Evolutionary conservation across 2,329 filamentous ascomycete genomes (phyloP).

Genomic region (Neonectria ditissima): DNA sequence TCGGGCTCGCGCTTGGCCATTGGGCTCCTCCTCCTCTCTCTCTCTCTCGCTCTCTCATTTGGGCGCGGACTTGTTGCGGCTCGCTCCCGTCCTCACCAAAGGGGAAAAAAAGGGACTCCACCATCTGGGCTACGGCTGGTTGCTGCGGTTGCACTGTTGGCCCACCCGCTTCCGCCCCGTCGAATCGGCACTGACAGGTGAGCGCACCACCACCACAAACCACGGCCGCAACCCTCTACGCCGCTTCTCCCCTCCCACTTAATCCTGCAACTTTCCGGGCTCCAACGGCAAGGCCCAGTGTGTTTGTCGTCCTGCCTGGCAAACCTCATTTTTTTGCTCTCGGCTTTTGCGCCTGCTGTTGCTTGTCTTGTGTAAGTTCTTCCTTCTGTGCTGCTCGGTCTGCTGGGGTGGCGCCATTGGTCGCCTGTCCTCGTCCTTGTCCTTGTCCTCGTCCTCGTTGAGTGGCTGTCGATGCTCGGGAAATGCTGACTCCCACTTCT

Average conservation of each 20-base stretch:
- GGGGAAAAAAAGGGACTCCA: constrained; percentile 3
- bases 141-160: constrained; percentile 45
- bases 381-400: background rate
- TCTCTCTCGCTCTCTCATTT: background rate
- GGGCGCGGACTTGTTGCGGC: constrained; percentile 13
- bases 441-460: constrained; percentile 29
- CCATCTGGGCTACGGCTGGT: constrained; percentile 31
- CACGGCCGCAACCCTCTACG: constrained; percentile 15
- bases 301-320: constrained; percentile 25
- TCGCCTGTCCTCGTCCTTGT: constrained; percentile 13
- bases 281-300: constrained; percentile 27
- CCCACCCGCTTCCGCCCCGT: constrained; percentile 28
- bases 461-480: constrained; percentile 21
- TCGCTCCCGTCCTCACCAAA: constrained; percentile 13
- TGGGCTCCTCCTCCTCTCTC: background rate
- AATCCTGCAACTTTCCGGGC: constrained; percentile 20
- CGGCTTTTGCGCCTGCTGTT: constrained; percentile 8
- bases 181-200: constrained; percentile 23
- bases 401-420: constrained; percentile 35
- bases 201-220: constrained; percentile 23
- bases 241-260: constrained; percentile 19
- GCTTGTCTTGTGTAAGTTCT: constrained; percentile 29
- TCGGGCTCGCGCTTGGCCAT: background rate
- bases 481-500: constrained; percentile 35
- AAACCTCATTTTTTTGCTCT: constrained; percentile 13